Evolutionary conservation across 2,329 filamentous ascomycete species (phyloP).

Genomic region (Raffaelea deltoideospora): DNA sequence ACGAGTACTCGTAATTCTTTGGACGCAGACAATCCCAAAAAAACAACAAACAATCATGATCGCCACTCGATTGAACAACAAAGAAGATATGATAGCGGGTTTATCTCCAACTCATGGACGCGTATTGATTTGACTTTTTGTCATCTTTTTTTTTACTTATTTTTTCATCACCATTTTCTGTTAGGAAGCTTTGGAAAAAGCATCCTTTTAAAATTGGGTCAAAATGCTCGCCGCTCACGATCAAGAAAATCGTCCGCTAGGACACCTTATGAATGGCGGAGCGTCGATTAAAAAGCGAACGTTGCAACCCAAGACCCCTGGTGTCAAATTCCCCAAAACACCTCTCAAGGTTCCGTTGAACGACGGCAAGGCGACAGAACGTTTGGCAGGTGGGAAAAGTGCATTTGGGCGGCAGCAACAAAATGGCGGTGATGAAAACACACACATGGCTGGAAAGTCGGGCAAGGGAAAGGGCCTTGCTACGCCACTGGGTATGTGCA

Average conservation of each 20-base stretch:
- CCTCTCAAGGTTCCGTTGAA: slow-evolving; percentile 64
- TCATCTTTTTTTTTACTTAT: no score
- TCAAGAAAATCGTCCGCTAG: slow-evolving; percentile 75
- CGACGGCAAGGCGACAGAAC: slow-evolving; percentile 64
- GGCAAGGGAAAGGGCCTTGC: slow-evolving; percentile 48
- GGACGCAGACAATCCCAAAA: no score
- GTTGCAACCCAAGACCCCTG: slow-evolving; percentile 64
- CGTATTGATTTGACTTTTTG: no score
- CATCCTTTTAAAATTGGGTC: not conserved
- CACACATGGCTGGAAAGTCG: slow-evolving; percentile 34
- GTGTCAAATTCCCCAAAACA: slow-evolving; percentile 62
- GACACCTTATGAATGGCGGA: slow-evolving; percentile 49
- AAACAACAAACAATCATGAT: no score
- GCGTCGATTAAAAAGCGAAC: slow-evolving; percentile 55
- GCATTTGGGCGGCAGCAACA: slow-evolving; percentile 34
- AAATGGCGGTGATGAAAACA: slow-evolving; percentile 38
- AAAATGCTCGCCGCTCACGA: slow-evolving; percentile 65
- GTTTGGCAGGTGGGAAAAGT: slow-evolving; percentile 38
- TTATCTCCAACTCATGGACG: no score
- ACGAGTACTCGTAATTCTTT: no score
- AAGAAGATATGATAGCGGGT: no score
- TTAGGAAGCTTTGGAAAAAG: no score
- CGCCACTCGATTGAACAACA: no score
- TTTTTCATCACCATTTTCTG: no score
- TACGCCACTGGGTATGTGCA: slow-evolving; percentile 68